Conservation (phyloP, 2,329 filamentous ascomycete genomes). For the Fusarium sp. region DNA sequence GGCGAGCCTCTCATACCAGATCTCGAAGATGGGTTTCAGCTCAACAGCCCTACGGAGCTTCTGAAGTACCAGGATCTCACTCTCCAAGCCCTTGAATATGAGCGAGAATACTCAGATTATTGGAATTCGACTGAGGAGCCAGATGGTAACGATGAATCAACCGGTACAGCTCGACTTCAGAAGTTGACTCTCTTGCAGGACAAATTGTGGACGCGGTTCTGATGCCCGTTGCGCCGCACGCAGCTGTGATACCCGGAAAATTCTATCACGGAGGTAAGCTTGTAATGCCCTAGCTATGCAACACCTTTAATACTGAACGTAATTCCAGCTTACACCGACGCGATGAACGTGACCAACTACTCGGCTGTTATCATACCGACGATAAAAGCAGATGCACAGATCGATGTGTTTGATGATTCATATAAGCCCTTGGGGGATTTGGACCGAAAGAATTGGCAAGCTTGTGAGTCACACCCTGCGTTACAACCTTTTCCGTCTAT, state of each 20-base stretch:
- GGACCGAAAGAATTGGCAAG: slow-evolving; percentile 59
- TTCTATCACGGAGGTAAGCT: slow-evolving; percentile 54
- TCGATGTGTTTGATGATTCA: slow-evolving; percentile 58
- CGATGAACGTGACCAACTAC: slow-evolving; percentile 69
- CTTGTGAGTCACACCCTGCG: slow-evolving; percentile 55
- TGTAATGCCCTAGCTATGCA: fast-evolving
- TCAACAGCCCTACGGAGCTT: slow-evolving; percentile 43
- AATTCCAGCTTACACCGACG: slow-evolving; percentile 48
- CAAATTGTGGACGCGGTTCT: slow-evolving; percentile 68
- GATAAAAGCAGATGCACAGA: slow-evolving; percentile 62
- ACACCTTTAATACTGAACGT: neutral
- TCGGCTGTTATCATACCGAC: slow-evolving; percentile 66
- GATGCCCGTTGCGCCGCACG: slow-evolving; percentile 62
- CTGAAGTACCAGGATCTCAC: slow-evolving; percentile 60
- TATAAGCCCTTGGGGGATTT: slow-evolving; percentile 57
- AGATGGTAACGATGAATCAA: slow-evolving; percentile 56
- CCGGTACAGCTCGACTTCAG: neutral
- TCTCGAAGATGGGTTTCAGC: slow-evolving; percentile 51
- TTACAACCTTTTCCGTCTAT: fast-evolving
- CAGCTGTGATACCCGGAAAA: slow-evolving; percentile 60
- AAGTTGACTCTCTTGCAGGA: slow-evolving; percentile 39
- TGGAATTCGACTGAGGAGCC: slow-evolving; percentile 67
- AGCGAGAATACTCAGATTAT: slow-evolving; percentile 72
- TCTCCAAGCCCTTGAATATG: slow-evolving; percentile 64
- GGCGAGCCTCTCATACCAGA: slow-evolving; percentile 65